Percentiles rank a stretch among this genome's conserved stretches.
Conservation (phyloP, 192 early-diverging fungal genomes). For the Gryganskiella cystojenkinii region DNA sequence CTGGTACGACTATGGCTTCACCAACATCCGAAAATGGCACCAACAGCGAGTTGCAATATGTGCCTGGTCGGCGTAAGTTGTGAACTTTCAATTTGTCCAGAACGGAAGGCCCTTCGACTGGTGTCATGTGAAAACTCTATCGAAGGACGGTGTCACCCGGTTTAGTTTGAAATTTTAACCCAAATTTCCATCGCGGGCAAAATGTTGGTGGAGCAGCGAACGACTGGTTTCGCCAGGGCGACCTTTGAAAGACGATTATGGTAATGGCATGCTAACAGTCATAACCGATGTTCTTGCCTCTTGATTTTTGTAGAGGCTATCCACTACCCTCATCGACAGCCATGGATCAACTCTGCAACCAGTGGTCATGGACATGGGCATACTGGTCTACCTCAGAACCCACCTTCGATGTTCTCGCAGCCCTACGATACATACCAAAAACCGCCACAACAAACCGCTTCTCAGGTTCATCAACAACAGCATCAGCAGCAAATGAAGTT, state of each 20-base stretch:
- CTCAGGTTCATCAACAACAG: neutral
- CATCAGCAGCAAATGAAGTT: constrained; percentile 5
- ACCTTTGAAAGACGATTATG: too few species aligned
- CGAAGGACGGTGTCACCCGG: neutral
- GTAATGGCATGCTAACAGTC: too few species aligned
- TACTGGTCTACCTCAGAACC: constrained; percentile 13
- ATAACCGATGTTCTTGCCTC: too few species aligned
- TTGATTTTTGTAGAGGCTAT: constrained; percentile 30
- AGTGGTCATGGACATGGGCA: constrained; percentile 35
- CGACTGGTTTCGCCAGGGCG: too few species aligned
- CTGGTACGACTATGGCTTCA: constrained; percentile 1
- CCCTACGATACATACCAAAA: constrained; percentile 49
- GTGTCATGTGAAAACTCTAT: constrained; percentile 48
- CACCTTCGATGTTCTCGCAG: constrained; percentile 50
- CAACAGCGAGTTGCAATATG: constrained; percentile 3
- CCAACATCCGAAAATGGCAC: neutral
- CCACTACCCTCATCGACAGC: constrained; percentile 52
- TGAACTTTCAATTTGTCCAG: neutral
- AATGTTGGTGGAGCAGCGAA: neutral
- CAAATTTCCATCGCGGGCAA: neutral
- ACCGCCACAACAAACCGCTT: constrained; percentile 3
- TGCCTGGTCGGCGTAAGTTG: constrained; percentile 46
- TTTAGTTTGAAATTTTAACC: neutral
- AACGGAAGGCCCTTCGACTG: too few species aligned
- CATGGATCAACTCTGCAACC: constrained; percentile 41